Base-by-base conservation (phyloP, 768 basidiomycete genomes). In the Podaxis mareebaensis region DNA sequence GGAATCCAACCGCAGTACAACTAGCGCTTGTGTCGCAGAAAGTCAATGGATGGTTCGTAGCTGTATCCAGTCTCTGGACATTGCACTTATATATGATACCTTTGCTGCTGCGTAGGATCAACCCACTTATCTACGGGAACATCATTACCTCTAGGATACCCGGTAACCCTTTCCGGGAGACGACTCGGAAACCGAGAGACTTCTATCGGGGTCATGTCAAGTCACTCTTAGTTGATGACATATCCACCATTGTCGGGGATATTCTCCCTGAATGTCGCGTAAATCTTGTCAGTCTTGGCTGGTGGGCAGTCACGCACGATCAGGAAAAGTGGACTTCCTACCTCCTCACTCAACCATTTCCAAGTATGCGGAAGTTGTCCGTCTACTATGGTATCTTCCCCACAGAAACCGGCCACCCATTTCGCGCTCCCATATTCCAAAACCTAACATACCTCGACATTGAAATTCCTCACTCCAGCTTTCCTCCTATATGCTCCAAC, bases 391-490 rank as follows among this genome's bases (percentile, higher is more conserved):
- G 39, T 24, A 39, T 44, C 4, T 61, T 61, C 26, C 36, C 60
- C 28, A 28, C n/a, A 17, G 24, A 61, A 17, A 22, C n/a, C 22
- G 22, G 20, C 20, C 20, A 6, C 40, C 15, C 24, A 10, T 61
- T 54, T 13, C 22, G 4, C 13, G 5, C 52, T 17, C 40, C 40
- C 28, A 36, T 54, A 30, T 54, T 61, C 39, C 60, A 46, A 28
- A 53, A 53, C 40, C 38, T 61, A 26, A 61, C 51, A 2, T 52
- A 61, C 51, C 49, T 61, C 26, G 52, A 61, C 28, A 53, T 61
- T n/a, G 51, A 5, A 12, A 4, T 49, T n/a, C 8, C 28, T 30
- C 44, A 4, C 44, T 46, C 44, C 44, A 7, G 0, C 7, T 46
- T 46, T 20, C 44, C 44, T 17, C 3, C 0, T 5, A 7, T 17